Conservation (phyloP, 768 basidiomycete species). For the Rhizopogon sp. region DNA sequence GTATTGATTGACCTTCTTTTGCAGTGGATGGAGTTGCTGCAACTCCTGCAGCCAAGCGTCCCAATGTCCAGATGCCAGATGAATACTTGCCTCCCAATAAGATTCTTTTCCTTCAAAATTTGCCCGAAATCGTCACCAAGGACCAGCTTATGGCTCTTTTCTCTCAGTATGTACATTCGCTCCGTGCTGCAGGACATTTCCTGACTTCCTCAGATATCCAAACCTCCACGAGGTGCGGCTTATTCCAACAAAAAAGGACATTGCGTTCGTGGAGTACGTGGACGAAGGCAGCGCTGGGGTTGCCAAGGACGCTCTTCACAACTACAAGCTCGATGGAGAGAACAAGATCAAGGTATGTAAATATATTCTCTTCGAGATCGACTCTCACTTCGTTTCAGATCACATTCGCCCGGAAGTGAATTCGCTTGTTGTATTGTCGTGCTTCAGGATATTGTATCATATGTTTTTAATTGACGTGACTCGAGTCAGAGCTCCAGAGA, state of each 20-base stretch:
- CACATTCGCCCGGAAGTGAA: constrained; percentile 70
- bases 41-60: constrained; percentile 65
- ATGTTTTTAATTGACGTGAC: constrained; percentile 11
- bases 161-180: constrained; percentile 61
- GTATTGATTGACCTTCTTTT: constrained; percentile 2
- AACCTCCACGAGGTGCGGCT: constrained; percentile 97
- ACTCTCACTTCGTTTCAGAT: constrained; percentile 37
- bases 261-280: constrained; percentile 96
- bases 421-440: constrained; percentile 21
- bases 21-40: constrained; percentile 68
- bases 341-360: constrained; percentile 90
- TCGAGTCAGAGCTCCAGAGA: constrained; percentile 2
- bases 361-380: not conserved
- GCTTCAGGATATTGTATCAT: constrained; percentile 25
- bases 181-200: not conserved
- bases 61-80: constrained; percentile 96
- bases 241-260: constrained; percentile 95
- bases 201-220: constrained; percentile 61
- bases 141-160: constrained; percentile 89
- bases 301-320: constrained; percentile 95
- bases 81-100: constrained; percentile 99
- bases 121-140: constrained; percentile 90
- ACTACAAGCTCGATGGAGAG: constrained; percentile 95
- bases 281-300: constrained; percentile 90
- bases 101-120: constrained; percentile 95